Evolutionary conservation across 2,329 filamentous ascomycete genomes (phyloP), one percentile per base, ranked within the genome.

Genomic region (Herpotrichia juniperi): DNA sequence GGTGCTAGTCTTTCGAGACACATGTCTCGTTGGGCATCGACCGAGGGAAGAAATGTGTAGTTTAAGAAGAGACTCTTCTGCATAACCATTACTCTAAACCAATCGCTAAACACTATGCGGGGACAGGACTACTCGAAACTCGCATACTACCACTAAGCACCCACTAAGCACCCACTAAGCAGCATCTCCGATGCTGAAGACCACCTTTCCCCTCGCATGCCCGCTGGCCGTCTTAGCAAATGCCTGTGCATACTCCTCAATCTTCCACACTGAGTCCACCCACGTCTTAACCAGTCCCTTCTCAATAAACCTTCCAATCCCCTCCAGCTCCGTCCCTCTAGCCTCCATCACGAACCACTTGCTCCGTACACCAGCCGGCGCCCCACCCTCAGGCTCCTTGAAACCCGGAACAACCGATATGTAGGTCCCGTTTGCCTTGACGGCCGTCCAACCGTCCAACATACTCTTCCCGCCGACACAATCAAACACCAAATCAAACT

Each of bases 401-500:
- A 62, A 64, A 19, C 62, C 59, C 1, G 57, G 67, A 9, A 65
- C 69, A 43, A 79, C 75, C 51, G 73, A 76, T 16, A 79, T 56
- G 37, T 78, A 53, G 7, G 58, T 55, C 0, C 77, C 76, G 2
- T 61, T 60, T 11, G 72, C 66, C 50, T 72, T 75, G 5, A 79
- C 68, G 21, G 59, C 62, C 61, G 66, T 73, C 78, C 77, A 80
- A 0, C 74, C 72, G 62, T 79, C 77, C 17, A 67, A 58, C 42
- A 79, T 64, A 4, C 70, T 64, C 48, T 68, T 67, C 5, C 75
- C 69, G 4, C 79, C 79, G 24, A 76, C 68, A 48, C 71, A 76
- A 61, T 80, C 78, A 48, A 80, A 57, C 25, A 79, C 75, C 3
- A 81, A 39, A 53, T 81, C 77, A 19, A 77, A 74, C 56, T 74